phyloP scores from a whole-genome alignment of 2,329 filamentous ascomycete species.

The Epichloe elymi region DNA sequence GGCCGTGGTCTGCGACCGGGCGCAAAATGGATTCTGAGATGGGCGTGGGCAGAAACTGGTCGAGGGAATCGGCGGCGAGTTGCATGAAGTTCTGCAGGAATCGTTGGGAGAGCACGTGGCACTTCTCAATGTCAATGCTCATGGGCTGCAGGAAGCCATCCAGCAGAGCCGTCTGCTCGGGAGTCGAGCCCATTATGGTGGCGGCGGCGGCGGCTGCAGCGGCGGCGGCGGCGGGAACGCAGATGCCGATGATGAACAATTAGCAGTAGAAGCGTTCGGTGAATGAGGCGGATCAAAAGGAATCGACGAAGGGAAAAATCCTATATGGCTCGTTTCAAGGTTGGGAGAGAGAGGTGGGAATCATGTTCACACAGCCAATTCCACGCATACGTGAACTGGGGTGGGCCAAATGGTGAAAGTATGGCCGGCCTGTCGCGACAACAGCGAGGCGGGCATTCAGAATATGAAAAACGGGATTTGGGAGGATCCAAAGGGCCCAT shows the following conservation, averaged over 20 bases:
- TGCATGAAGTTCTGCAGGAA: constrained; percentile 34
- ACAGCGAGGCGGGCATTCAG: too few relatives aligned
- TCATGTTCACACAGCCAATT: not conserved
- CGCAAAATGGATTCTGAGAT: constrained; percentile 46
- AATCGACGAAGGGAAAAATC: not conserved
- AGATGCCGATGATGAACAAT: not conserved
- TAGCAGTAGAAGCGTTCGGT: not conserved
- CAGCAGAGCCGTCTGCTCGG: constrained; percentile 10
- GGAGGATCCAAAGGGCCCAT: too few relatives aligned
- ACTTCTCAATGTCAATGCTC: constrained; percentile 30
- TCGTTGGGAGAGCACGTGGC: constrained; percentile 32
- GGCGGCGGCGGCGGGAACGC: not conserved
- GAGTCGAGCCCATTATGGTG: constrained; percentile 3
- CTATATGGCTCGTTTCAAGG: not conserved
- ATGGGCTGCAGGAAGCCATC: constrained; percentile 39
- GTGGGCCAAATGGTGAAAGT: too few relatives aligned
- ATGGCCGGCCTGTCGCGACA: too few relatives aligned
- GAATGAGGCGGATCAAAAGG: not conserved
- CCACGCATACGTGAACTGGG: not conserved
- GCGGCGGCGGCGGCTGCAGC: not conserved
- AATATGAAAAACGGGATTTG: too few relatives aligned
- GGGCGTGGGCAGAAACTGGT: constrained; percentile 48
- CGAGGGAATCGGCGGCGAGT: constrained; percentile 37
- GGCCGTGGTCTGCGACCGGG: constrained; percentile 27
- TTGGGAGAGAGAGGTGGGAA: not conserved